Percentiles rank a stretch among this genome's conserved stretches.
Evolutionary conservation across 75 land plant genomes (phyloP).

Genomic region (Chamaecyparis obtusa): DNA sequence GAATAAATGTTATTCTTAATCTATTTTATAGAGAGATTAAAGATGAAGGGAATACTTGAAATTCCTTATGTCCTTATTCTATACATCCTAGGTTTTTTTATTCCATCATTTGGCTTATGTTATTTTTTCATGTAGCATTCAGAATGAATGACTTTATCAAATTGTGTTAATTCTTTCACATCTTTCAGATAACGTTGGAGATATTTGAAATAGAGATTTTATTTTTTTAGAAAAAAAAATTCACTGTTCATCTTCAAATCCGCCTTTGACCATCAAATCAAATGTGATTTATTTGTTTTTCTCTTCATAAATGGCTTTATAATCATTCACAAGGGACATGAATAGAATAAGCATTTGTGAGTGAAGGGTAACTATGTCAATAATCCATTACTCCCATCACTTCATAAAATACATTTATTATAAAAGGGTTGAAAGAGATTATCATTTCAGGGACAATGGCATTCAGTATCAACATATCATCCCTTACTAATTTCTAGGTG

Average conservation of each 20-base stretch:
- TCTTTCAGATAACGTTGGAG: slow-evolving; percentile 14
- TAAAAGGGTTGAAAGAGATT: too few species aligned
- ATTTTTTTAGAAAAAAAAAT: not conserved
- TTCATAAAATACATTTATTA: too few species aligned
- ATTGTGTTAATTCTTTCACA: slow-evolving; percentile 11
- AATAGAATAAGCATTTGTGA: too few species aligned
- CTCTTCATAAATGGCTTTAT: too few species aligned
- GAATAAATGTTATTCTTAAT: too few species aligned
- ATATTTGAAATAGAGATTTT: slow-evolving; percentile 1
- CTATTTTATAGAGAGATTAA: not conserved
- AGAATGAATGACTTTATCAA: slow-evolving; percentile 16
- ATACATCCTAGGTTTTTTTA: slow-evolving; percentile 16
- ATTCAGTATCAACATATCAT: too few species aligned
- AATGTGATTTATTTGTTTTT: too few species aligned
- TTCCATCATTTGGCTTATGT: slow-evolving; percentile 18
- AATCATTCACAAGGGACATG: too few species aligned
- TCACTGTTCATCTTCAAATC: not conserved
- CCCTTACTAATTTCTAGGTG: too few species aligned
- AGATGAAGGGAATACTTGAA: not conserved
- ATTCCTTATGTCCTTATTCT: slow-evolving; percentile 14
- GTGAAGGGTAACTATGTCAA: too few species aligned
- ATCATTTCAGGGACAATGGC: too few species aligned
- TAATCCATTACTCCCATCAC: too few species aligned
- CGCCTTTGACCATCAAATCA: not conserved
- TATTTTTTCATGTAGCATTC: slow-evolving; percentile 8